phyloP scores from a whole-genome alignment of 257 asterid species.

The Solanum dulcamara region DNA sequence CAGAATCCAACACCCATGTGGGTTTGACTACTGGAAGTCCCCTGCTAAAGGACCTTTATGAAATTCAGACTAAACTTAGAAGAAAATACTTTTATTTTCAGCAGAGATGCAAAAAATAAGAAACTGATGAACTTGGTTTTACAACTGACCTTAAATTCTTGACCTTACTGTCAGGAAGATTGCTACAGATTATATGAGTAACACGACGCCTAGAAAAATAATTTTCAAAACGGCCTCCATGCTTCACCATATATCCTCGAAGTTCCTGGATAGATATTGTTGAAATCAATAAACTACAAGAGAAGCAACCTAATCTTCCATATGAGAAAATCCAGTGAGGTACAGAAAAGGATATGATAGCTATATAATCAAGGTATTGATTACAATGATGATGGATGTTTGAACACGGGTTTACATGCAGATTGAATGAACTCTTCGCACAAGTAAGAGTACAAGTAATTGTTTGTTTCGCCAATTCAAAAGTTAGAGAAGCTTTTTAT shows the following conservation, averaged over 20 bases:
- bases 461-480: background rate
- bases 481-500: background rate
- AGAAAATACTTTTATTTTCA: background rate
- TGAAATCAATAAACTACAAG: background rate
- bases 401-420: background rate
- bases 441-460: background rate
- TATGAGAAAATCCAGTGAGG: background rate
- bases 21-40: conserved; percentile 98
- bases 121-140: background rate
- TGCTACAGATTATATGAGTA: conserved; percentile 89
- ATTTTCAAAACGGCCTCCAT: conserved; percentile 86
- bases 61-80: background rate
- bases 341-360: background rate
- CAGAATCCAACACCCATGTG: conserved; percentile 78
- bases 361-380: background rate
- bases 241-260: conserved; percentile 72
- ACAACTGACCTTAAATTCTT: conserved; percentile 75
- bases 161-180: conserved; percentile 90
- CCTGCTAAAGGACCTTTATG: conserved; percentile 76
- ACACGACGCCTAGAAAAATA: conserved; percentile 80
- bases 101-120: conserved; percentile 6
- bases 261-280: conserved; percentile 45
- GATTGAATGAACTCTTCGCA: background rate
- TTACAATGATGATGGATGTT: background rate
- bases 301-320: background rate